Percentiles rank a stretch among this genome's conserved stretches.
These are phyloP conservation scores for Neurospora sp. DNA, from an alignment of 495 filamentous ascomycete species.

Conservation along the genomic window DNA sequence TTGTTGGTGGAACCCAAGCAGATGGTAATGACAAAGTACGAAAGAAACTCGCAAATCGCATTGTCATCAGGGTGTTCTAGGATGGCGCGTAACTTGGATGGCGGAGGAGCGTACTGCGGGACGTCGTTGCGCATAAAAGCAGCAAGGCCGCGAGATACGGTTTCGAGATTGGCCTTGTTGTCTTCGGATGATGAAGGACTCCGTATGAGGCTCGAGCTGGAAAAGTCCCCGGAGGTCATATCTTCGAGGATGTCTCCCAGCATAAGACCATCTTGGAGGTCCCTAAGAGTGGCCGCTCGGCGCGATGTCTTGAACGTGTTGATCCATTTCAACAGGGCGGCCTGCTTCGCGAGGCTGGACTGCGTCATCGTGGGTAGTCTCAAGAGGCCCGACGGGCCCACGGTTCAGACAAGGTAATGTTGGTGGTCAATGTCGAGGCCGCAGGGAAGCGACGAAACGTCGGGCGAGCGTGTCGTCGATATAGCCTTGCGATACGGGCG, in stretches of 20 bases:
- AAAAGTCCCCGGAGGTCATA: slow-evolving; percentile 49
- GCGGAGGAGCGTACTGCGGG: slow-evolving; percentile 21
- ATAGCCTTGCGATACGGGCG: not conserved
- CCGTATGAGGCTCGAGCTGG: slow-evolving; percentile 58
- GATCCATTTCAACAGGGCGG: slow-evolving; percentile 39
- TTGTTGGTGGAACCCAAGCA: slow-evolving; percentile 46
- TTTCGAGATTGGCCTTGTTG: slow-evolving; percentile 55
- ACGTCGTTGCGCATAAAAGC: slow-evolving; percentile 47
- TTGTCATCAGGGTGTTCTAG: slow-evolving; percentile 27
- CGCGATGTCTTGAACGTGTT: slow-evolving; percentile 24
- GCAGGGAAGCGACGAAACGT: not conserved
- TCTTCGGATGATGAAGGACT: slow-evolving; percentile 44
- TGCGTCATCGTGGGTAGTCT: slow-evolving; percentile 16
- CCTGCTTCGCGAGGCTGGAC: slow-evolving; percentile 20
- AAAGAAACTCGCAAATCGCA: slow-evolving; percentile 46
- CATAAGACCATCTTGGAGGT: slow-evolving; percentile 66
- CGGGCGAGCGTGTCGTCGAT: not conserved
- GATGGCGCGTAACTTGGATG: slow-evolving; percentile 29
- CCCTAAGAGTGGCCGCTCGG: slow-evolving; percentile 32
- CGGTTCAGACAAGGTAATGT: not conserved
- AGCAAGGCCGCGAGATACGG: slow-evolving; percentile 54
- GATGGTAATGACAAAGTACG: slow-evolving; percentile 52
- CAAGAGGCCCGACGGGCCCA: not conserved
- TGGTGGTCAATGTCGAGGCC: not conserved
- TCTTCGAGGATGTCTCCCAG: slow-evolving; percentile 59